Evolutionary conservation across 1,139 yeast species (phyloP), one percentile per base, ranked within the genome.

Genomic region (Geotrichum carabidarum): DNA sequence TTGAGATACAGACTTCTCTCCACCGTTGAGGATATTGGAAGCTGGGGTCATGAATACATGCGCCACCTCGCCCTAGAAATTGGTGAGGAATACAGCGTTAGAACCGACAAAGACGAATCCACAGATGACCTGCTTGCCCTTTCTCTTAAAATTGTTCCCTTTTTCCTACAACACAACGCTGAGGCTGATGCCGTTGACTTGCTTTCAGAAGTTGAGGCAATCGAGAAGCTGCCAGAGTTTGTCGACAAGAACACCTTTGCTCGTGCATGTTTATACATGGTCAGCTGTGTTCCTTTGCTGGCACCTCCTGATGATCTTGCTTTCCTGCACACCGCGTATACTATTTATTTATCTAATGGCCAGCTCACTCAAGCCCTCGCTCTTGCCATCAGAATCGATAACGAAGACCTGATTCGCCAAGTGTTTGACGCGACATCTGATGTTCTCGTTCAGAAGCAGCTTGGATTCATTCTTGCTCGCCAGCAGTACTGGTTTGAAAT

Each of bases 111-210:
- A 52, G 74, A 71, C 49, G 68, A 66, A 48, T 57, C 65, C 32
- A 64, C 65, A 27, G 69, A 68, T 12, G 80, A 78, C 49, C 76
- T 94, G 62, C 72, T 86, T 54, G 76, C 78, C 48, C 78, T 93
- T 61, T 80, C 95, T 2, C 72, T 88, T 62, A 80, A 84, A 63
- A 85, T 94, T 64, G 93, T 88, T 37, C 96, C 97, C 32, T 87
- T 84, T 66, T 93, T 93, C 74, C 78, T 93, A 63, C 84, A 87
- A 66, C 98, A 93, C 72, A 93, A 94, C 69, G 99, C 97, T 38
- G 99, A 94, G 72, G 96, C 97, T 8, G 99, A 93, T 69, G 99
- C 99, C 1, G 96, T 93, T 34, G 99, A 93, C 73, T 76, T 93
- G 63, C 77, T 94, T 62, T 76, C 90, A 58, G 99, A 93, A 71